These are phyloP conservation scores for Boletus rufocinnamomeus DNA, from an alignment of 768 basidiomycete genomes.

Conservation along the genomic window DNA sequence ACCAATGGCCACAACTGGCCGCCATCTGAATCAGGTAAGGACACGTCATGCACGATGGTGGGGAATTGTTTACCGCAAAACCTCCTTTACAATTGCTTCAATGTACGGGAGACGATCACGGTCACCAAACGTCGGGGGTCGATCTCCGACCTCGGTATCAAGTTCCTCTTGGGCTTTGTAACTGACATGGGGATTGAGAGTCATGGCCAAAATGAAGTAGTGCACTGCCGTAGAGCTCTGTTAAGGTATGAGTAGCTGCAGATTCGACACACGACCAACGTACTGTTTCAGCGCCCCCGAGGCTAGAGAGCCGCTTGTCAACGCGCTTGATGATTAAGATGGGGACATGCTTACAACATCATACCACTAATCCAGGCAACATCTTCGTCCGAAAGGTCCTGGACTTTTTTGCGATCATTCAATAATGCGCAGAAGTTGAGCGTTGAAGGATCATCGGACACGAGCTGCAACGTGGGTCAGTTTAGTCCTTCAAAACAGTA, in stretches of 20 bases:
- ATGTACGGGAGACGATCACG: constrained; percentile 11
- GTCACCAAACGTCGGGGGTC: constrained; percentile 11
- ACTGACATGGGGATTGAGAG: constrained; percentile 4
- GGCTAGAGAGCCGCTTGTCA: background rate
- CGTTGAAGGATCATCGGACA: constrained; percentile 5
- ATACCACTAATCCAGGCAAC: constrained; percentile 13
- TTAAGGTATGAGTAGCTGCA: background rate
- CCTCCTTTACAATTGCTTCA: constrained; percentile 11
- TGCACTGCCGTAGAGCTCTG: constrained; percentile 9
- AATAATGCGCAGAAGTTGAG: constrained; percentile 8
- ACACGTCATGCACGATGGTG: background rate
- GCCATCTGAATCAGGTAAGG: constrained; percentile 5
- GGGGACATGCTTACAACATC: constrained; percentile 7
- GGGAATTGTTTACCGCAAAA: background rate
- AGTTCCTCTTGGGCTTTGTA: constrained; percentile 9
- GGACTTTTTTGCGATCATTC: constrained; percentile 4
- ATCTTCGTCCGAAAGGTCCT: constrained; percentile 9
- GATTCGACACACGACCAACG: background rate
- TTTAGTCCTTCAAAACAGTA: background rate
- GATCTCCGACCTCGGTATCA: constrained; percentile 3
- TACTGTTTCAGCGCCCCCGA: constrained; percentile 12
- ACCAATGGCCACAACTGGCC: constrained; percentile 7
- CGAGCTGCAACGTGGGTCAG: background rate
- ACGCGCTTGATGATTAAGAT: too few species aligned
- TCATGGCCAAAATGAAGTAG: constrained; percentile 10